phyloP scores from a whole-genome alignment of 345 rosid species.

The Salix suchowensis region DNA sequence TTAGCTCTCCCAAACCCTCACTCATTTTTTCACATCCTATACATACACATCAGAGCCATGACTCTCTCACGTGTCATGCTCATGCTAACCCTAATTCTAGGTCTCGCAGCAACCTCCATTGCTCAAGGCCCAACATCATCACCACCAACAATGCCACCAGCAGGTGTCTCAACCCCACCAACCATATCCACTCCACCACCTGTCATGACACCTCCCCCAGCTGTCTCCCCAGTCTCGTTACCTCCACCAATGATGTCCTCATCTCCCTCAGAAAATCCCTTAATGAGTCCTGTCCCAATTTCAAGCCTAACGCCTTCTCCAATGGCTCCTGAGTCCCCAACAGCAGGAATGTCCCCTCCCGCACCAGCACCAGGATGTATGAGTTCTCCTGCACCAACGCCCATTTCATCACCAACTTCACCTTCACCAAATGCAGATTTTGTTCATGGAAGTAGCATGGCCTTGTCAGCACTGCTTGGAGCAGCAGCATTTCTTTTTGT shows the following conservation, averaged over 20 bases:
- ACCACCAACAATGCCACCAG: slow-evolving; percentile 18
- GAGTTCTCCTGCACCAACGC: background rate
- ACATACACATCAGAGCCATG: slow-evolving; percentile 17
- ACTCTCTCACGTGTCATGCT: slow-evolving; percentile 37
- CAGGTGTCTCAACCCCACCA: background rate
- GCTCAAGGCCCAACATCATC: slow-evolving; percentile 30
- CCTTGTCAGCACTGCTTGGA: slow-evolving; percentile 27
- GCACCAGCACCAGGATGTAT: too few species aligned
- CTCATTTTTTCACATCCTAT: background rate
- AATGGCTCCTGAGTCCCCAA: background rate
- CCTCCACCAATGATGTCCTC: slow-evolving; percentile 1
- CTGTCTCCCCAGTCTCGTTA: background rate
- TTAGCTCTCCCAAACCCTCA: background rate
- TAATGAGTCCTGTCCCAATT: background rate
- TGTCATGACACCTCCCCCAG: background rate
- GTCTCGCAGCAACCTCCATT: slow-evolving; percentile 15
- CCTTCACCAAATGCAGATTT: slow-evolving; percentile 18
- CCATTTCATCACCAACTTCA: background rate
- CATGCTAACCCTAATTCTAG: slow-evolving; percentile 12
- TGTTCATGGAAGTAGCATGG: slow-evolving; percentile 25
- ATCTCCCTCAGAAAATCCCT: background rate
- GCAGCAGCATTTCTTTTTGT: slow-evolving; percentile 36
- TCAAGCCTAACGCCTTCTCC: background rate
- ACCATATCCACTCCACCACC: too few species aligned
- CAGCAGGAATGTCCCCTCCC: background rate